phyloP scores from a whole-genome alignment of 768 basidiomycete species.

The Suillus fuscotomentosus region DNA sequence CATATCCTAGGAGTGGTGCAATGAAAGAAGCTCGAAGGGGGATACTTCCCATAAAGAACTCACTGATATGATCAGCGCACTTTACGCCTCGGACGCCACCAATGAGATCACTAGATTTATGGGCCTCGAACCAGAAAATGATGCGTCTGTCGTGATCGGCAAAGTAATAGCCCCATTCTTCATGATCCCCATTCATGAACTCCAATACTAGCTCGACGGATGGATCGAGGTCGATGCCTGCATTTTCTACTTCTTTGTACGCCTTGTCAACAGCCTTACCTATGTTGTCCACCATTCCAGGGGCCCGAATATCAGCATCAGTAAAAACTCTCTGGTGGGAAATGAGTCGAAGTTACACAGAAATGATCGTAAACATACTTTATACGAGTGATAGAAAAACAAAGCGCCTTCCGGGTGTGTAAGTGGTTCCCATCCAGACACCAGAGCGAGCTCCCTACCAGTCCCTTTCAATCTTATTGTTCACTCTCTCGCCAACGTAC shows the following conservation, averaged over 20 bases:
- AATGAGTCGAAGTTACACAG: neutral
- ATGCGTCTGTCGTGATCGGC: neutral
- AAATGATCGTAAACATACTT: neutral
- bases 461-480: neutral
- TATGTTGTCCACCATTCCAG: neutral
- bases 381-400: neutral
- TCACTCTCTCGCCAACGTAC: neutral
- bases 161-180: neutral
- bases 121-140: neutral
- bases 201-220: neutral
- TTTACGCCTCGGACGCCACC: neutral
- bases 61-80: neutral
- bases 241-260: neutral
- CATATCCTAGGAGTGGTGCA: neutral
- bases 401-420: neutral
- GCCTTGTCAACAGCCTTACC: neutral
- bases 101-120: neutral
- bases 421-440: neutral
- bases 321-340: neutral
- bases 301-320: neutral
- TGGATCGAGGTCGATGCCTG: neutral
- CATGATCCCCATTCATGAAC: neutral
- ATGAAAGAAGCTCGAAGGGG: neutral
- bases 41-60: neutral
- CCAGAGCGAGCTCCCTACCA: neutral